These are phyloP conservation scores for Shiraia sp. DNA, from an alignment of 2,329 filamentous ascomycete species.

Conservation along the genomic window DNA sequence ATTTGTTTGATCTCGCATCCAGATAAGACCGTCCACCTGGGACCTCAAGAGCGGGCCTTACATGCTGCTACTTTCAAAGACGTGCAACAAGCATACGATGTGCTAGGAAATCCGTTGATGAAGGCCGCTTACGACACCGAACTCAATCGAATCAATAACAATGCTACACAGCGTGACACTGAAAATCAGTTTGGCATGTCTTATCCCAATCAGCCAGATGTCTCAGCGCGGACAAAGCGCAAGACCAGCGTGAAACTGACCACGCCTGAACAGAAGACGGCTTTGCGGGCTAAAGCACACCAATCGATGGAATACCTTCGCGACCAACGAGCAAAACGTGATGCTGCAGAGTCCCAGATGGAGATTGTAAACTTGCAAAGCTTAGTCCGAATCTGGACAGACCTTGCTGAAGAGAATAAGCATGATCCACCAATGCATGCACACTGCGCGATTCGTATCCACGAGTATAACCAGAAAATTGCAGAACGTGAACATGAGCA, in stretches of 20 bases:
- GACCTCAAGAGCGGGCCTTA: conserved; percentile 9
- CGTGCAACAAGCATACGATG: conserved; percentile 21
- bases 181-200: conserved; percentile 6
- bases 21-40: conserved; percentile 14
- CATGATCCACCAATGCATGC: conserved; percentile 8
- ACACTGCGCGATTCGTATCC: conserved; percentile 13
- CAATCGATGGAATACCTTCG: conserved; percentile 15
- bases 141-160: conserved; percentile 6
- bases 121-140: conserved; percentile 21
- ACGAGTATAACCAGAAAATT: conserved; percentile 22
- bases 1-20: conserved; percentile 18
- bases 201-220: neutral
- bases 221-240: conserved; percentile 1
- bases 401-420: conserved; percentile 14
- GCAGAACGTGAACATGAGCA: conserved; percentile 9
- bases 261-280: conserved; percentile 13
- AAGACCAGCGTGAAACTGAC: conserved; percentile 9
- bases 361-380: conserved; percentile 8
- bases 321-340: conserved; percentile 10
- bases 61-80: conserved; percentile 10
- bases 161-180: conserved; percentile 1
- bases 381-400: conserved; percentile 16
- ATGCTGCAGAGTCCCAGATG: conserved; percentile 11
- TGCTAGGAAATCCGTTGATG: conserved; percentile 14
- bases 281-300: conserved; percentile 13